phyloP scores from a whole-genome alignment of 352 stramenopile genomes.

The Pythium rishiriense region DNA sequence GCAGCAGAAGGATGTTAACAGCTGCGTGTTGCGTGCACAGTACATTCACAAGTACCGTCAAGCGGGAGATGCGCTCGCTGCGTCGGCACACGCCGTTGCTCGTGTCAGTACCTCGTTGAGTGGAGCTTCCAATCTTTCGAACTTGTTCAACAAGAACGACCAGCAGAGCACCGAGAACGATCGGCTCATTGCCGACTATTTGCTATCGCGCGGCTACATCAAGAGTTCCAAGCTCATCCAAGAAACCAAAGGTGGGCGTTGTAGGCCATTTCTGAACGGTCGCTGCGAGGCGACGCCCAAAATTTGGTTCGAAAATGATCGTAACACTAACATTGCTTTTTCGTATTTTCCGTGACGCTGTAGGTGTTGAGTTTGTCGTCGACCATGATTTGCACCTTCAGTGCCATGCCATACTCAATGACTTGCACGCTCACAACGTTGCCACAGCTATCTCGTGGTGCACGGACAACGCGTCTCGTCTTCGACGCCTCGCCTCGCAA shows the following conservation, averaged over 20 bases:
- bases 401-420: constrained; percentile 54
- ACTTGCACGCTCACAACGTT: constrained; percentile 52
- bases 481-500: constrained; percentile 66
- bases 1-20: constrained; percentile 61
- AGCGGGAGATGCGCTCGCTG: constrained; percentile 29
- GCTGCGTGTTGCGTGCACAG: constrained; percentile 41
- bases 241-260: constrained; percentile 46
- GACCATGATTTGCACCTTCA: constrained; percentile 63
- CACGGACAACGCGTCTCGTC: constrained; percentile 62
- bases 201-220: constrained; percentile 67
- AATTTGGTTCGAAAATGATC: background rate
- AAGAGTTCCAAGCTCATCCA: constrained; percentile 69
- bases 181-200: constrained; percentile 73
- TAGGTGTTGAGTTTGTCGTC: constrained; percentile 63
- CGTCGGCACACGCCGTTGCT: constrained; percentile 16
- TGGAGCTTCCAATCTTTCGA: constrained; percentile 5
- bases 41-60: constrained; percentile 41
- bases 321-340: background rate
- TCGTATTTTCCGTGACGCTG: constrained; percentile 17
- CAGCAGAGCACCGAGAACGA: constrained; percentile 30
- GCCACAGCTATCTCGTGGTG: constrained; percentile 66
- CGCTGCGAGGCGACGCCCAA: constrained; percentile 7
- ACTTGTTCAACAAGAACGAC: constrained; percentile 14
- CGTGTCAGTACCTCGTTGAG: background rate
- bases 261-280: constrained; percentile 12